Evolutionary conservation across 2,329 filamentous ascomycete genomes (phyloP).

Genomic region (Calonectria leucothoes): DNA sequence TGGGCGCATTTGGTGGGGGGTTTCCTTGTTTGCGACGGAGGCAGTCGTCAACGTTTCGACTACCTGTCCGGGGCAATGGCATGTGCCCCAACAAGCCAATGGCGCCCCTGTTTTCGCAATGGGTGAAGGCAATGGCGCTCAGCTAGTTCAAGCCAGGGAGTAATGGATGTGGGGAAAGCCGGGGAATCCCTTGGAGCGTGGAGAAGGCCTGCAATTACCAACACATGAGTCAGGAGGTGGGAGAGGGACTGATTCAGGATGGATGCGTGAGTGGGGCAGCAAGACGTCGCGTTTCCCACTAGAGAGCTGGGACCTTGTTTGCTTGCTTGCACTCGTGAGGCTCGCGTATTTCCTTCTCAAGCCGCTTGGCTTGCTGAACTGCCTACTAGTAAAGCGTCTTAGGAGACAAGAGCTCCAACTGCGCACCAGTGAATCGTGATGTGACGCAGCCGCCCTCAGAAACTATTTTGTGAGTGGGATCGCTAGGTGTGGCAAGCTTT

Average conservation of each 20-base stretch:
- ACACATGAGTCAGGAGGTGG: slow-evolving; percentile 16
- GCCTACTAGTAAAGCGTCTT: not conserved
- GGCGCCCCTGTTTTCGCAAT: not conserved
- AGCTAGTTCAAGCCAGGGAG: slow-evolving; percentile 10
- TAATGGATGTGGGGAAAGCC: slow-evolving; percentile 13
- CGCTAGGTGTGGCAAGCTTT: not conserved
- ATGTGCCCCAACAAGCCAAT: slow-evolving; percentile 13
- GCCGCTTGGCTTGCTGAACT: not conserved
- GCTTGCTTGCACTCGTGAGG: not conserved
- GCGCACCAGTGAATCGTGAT: not conserved
- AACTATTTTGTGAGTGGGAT: not conserved
- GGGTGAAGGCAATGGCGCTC: slow-evolving; percentile 14
- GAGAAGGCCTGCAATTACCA: not conserved
- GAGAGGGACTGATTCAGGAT: slow-evolving; percentile 19
- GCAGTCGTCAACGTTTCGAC: not conserved
- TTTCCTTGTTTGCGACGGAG: slow-evolving; percentile 13
- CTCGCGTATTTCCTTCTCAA: not conserved
- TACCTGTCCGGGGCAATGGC: not conserved
- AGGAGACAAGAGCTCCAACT: not conserved
- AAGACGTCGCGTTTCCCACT: not conserved
- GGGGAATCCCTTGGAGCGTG: slow-evolving; percentile 14
- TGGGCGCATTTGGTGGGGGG: not conserved
- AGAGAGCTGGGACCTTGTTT: not conserved
- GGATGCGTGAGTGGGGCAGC: slow-evolving; percentile 5
- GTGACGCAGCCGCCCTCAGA: not conserved